Conservation (phyloP, 192 early-diverging fungal genomes). For the Entomortierella chlamydospora region DNA sequence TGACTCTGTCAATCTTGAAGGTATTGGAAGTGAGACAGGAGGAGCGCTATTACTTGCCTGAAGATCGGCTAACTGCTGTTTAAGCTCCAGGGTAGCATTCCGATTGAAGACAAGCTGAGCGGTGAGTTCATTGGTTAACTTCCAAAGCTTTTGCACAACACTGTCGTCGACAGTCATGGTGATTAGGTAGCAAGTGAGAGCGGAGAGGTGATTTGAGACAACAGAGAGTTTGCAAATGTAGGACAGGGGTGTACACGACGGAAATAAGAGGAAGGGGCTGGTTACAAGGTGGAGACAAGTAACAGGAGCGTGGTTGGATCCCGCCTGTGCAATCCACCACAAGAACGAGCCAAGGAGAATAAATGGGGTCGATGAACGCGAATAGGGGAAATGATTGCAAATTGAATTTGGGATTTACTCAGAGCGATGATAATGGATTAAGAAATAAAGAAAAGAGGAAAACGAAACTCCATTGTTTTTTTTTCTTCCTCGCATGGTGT, state of each 20-base stretch:
- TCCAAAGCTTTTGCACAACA: slow-evolving; percentile 58
- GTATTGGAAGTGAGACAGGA: neutral
- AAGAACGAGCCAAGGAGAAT: too few relatives aligned
- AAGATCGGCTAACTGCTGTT: slow-evolving; percentile 55
- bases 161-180: slow-evolving; percentile 57
- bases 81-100: slow-evolving; percentile 47
- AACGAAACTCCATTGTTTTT: too few relatives aligned
- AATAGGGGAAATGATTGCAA: too few relatives aligned
- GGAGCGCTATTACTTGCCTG: slow-evolving; percentile 30
- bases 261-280: slow-evolving; percentile 1
- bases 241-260: neutral
- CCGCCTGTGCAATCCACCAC: neutral
- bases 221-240: neutral
- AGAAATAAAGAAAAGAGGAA: too few relatives aligned
- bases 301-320: neutral
- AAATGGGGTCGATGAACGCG: too few relatives aligned
- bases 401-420: too few relatives aligned
- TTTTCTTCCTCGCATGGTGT: too few relatives aligned
- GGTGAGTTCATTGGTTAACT: slow-evolving; percentile 60
- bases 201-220: neutral
- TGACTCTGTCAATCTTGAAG: too few relatives aligned
- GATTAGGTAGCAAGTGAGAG: neutral
- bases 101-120: slow-evolving; percentile 58
- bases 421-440: too few relatives aligned
- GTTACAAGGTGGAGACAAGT: slow-evolving; percentile 1